Evolutionary conservation across 352 stramenopile genomes (phyloP), one percentile per base, ranked within the genome.

Genomic region (Pseudoperonospora humuli): DNA sequence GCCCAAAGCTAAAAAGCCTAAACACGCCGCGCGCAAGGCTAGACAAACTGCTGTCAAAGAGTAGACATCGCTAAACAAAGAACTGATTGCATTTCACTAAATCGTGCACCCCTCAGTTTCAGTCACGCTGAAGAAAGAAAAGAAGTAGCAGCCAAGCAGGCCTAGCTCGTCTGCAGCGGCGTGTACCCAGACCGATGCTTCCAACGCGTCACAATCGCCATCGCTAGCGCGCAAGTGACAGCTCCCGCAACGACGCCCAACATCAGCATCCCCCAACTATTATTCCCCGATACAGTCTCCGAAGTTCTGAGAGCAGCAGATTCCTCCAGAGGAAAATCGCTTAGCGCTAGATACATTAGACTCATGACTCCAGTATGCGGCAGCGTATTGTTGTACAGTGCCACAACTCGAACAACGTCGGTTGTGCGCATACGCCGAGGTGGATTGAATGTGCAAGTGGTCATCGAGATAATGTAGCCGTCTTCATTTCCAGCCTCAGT

Each of bases 301-400:
- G 34, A 41, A 27, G 29, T 29, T 17, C 39, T 55, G 23, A 49
- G 25, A 7, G 55, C 39, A 21, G 35, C 52, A 11, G 45, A 18
- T 36, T 51, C 9, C 7, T 57, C 36, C 13, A 61, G 38, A 29
- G 54, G 54, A 40, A 82, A 74, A 45, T 90, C 75, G 37, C 68
- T 72, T 9, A 87, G 56, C 21, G 73, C 77, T 35, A 90, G 39
- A 63, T 87, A 90, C 67, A 84, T 75, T 9, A 90, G 47, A 39
- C 70, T 84, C 77, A 90, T 90, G 5, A 75, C 77, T 29, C 77
- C 77, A 20, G 77, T 86, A 55, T 87, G 77, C 27, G 72, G 54
- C 27, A 79, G 15, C 25, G 77, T 87, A 62, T 84, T 87, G 70
- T 90, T 87, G 63, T 86, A 90, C 11, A 86, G 63, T 14, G 77